Conservation (phyloP, 164 flowering plant species). For the Vitis rotundifolia region DNA sequence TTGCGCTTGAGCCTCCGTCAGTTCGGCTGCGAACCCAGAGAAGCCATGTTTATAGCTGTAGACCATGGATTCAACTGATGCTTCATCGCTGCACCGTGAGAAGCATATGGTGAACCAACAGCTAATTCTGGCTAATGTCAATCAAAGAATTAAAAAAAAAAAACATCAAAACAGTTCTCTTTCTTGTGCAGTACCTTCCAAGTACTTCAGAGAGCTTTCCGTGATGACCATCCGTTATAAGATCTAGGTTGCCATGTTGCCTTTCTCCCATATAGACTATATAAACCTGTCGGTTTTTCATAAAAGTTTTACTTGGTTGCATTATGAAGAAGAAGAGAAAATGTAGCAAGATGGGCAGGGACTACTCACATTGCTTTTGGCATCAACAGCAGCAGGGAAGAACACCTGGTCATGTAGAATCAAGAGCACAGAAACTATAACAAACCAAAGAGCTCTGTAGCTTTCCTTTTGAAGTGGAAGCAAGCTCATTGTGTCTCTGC, state of each 20-base stretch:
- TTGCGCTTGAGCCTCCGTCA: constrained; percentile 28
- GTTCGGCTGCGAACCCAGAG: constrained; percentile 34
- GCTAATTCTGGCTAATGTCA: too few relatives aligned
- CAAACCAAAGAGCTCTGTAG: too few relatives aligned
- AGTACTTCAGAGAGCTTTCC: constrained; percentile 14
- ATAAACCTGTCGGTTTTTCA: constrained; percentile 14
- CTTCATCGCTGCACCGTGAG: constrained; percentile 20
- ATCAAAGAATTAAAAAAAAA: too few relatives aligned
- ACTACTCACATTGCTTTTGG: constrained; percentile 8
- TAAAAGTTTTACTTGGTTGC: background rate
- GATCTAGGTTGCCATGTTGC: constrained; percentile 13
- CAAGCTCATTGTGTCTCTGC: too few relatives aligned
- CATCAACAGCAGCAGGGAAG: background rate
- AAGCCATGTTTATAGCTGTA: constrained; percentile 32
- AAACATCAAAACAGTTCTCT: too few relatives aligned
- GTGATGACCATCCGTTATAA: constrained; percentile 11
- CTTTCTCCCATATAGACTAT: constrained; percentile 26
- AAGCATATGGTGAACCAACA: background rate
- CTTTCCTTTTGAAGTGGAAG: too few relatives aligned
- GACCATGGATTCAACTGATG: constrained; percentile 14
- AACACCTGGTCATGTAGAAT: too few relatives aligned
- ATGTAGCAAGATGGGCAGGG: background rate
- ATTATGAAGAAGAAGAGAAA: background rate
- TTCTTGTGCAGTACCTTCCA: constrained; percentile 16
- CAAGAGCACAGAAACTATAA: too few relatives aligned